Percentiles rank a stretch among this genome's conserved stretches.
phyloP scores from a whole-genome alignment of 352 stramenopile genomes.

The Pythium apleroticum region DNA sequence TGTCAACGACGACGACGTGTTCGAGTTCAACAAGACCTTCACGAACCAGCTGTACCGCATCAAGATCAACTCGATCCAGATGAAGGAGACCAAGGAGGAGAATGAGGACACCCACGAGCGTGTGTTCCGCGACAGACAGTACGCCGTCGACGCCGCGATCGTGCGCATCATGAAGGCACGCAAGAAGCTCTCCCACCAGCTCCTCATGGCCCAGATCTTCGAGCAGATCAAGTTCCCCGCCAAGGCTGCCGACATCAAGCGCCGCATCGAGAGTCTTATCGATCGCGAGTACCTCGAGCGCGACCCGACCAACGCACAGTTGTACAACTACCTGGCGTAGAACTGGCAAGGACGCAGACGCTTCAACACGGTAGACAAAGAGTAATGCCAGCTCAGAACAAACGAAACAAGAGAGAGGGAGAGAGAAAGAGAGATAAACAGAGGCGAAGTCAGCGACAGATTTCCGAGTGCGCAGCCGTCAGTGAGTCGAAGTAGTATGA shows the following conservation, averaged over 20 bases:
- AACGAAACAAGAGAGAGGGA: no score
- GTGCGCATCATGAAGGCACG: conserved; percentile 99
- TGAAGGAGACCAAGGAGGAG: conserved; percentile 68
- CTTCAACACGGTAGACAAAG: no score
- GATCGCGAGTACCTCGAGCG: conserved; percentile 89
- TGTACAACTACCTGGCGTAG: conserved; percentile 84
- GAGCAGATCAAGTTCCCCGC: conserved; percentile 71
- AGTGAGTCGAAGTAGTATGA: no score
- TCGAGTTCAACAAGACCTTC: conserved; percentile 88
- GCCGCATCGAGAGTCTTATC: conserved; percentile 89
- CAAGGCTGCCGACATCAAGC: conserved; percentile 85
- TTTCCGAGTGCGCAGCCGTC: no score
- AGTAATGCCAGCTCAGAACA: no score
- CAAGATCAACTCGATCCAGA: conserved; percentile 95
- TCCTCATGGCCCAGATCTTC: conserved; percentile 50
- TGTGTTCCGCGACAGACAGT: conserved; percentile 25
- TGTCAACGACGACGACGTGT: conserved; percentile 80
- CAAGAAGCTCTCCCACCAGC: conserved; percentile 94
- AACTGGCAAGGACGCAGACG: no score
- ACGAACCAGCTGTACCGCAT: conserved; percentile 89
- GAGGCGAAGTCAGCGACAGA: no score
- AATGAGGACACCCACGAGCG: no score
- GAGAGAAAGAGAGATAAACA: no score
- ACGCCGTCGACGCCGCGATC: conserved; percentile 95
- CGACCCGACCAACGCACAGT: conserved; percentile 71